A percentile compares a stretch with the other conserved stretches of the same genome.
Conservation (phyloP, 805 yeast genomes). For the Sugiyamaella chiloensis region DNA sequence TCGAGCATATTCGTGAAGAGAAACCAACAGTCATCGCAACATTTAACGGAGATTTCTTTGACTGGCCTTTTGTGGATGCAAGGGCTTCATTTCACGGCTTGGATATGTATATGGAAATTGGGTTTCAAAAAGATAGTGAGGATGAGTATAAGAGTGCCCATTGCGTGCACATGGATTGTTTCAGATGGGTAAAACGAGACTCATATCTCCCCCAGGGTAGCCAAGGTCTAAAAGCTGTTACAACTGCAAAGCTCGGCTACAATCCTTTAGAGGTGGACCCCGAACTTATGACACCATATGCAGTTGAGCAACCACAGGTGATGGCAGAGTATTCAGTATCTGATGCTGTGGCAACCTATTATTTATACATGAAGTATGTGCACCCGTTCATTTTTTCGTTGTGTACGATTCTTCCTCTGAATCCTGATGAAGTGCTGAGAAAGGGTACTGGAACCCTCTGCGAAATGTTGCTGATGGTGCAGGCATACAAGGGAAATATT, state of each 20-base stretch:
- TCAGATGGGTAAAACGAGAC: slow-evolving; percentile 96
- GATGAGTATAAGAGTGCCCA: slow-evolving; percentile 90
- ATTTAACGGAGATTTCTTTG: slow-evolving; percentile 97
- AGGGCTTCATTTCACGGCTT: slow-evolving; percentile 81
- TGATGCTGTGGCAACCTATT: slow-evolving; percentile 98
- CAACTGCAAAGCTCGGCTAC: slow-evolving; percentile 91
- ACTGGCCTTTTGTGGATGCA: slow-evolving; percentile 97
- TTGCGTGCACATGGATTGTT: slow-evolving; percentile 97
- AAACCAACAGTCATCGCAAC: slow-evolving; percentile 97
- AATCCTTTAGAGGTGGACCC: slow-evolving; percentile 97
- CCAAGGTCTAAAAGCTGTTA: slow-evolving; percentile 96
- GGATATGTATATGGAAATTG: slow-evolving; percentile 88
- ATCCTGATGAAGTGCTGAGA: slow-evolving; percentile 93
- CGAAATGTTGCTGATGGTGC: slow-evolving; percentile 95
- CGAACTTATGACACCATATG: slow-evolving; percentile 97
- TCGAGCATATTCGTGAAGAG: slow-evolving; percentile 84
- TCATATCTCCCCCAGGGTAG: slow-evolving; percentile 97
- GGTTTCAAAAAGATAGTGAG: slow-evolving; percentile 83
- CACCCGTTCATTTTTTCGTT: slow-evolving; percentile 96
- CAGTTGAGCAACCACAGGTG: slow-evolving; percentile 87
- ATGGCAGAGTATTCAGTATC: slow-evolving; percentile 97
- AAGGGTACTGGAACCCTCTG: slow-evolving; percentile 99
- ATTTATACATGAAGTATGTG: slow-evolving; percentile 91
- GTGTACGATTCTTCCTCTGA: slow-evolving; percentile 91
- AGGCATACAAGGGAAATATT: slow-evolving; percentile 77